phyloP scores from a whole-genome alignment of 2,329 filamentous ascomycete genomes.

The Colletotrichum sp. region DNA sequence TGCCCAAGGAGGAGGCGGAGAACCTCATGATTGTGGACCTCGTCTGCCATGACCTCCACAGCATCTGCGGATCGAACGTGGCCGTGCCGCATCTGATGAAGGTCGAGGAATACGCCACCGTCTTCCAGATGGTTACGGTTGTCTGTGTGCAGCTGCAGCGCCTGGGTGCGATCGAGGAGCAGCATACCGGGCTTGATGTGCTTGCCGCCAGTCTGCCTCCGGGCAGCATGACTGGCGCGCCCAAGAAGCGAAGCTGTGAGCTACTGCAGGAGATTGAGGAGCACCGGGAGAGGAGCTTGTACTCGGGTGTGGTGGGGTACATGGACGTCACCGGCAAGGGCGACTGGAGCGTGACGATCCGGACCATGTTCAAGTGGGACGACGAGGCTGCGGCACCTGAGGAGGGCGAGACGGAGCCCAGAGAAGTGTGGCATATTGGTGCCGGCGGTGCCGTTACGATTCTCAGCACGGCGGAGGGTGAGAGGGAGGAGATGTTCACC shows the following conservation, averaged over 20 bases:
- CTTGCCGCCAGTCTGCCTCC: constrained; percentile 81
- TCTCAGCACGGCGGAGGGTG: constrained; percentile 78
- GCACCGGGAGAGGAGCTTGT: constrained; percentile 70
- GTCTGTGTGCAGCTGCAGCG: constrained; percentile 71
- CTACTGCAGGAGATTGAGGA: constrained; percentile 75
- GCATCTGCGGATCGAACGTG: constrained; percentile 79
- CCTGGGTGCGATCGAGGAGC: constrained; percentile 14
- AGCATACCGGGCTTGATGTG: constrained; percentile 72
- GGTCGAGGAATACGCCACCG: constrained; percentile 89
- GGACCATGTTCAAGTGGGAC: constrained; percentile 78
- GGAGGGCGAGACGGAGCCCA: constrained; percentile 32
- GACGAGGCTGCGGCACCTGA: constrained; percentile 50
- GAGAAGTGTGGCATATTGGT: constrained; percentile 79
- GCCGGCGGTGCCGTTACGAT: constrained; percentile 91
- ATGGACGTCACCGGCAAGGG: constrained; percentile 84
- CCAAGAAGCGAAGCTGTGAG: constrained; percentile 91
- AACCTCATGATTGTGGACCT: constrained; percentile 98
- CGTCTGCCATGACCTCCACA: constrained; percentile 90
- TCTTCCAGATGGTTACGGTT: constrained; percentile 90
- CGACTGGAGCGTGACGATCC: constrained; percentile 91
- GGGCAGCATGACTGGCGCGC: constrained; percentile 95
- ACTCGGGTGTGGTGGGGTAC: constrained; percentile 90
- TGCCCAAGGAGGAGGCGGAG: constrained; percentile 91
- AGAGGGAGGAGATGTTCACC: constrained; percentile 89
- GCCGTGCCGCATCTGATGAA: constrained; percentile 78